Conservation (phyloP, 148 eudicot genomes). For the Cornus florida region DNA sequence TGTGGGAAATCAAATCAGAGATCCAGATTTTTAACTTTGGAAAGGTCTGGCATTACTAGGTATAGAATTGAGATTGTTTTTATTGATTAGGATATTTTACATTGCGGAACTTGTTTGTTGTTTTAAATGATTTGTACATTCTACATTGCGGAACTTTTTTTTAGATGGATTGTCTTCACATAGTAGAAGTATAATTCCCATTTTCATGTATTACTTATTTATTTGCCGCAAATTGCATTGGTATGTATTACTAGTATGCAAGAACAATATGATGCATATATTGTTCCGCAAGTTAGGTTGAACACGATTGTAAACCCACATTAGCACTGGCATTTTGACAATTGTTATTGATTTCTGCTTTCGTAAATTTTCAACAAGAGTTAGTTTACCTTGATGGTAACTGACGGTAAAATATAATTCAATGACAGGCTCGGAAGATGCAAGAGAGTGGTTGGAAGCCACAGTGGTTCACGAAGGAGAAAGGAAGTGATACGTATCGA, state of each 20-base stretch:
- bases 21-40: too few relatives aligned
- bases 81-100: too few relatives aligned
- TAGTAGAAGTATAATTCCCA: background rate
- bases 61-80: too few relatives aligned
- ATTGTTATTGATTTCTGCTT: background rate
- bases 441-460: constrained; percentile 98
- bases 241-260: background rate
- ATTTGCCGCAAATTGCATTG: background rate
- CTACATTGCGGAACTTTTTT: background rate
- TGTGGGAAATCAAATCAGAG: too few relatives aligned
- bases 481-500: constrained; percentile 50
- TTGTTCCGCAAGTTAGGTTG: background rate
- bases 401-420: background rate
- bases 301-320: background rate
- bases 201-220: too few relatives aligned
- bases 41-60: too few relatives aligned
- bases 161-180: background rate
- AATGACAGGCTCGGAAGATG: constrained; percentile 78
- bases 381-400: too few relatives aligned
- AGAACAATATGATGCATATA: background rate
- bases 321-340: background rate
- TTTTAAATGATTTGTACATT: too few relatives aligned
- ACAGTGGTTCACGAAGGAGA: constrained; percentile 76
- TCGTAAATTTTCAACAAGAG: background rate
- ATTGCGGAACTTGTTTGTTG: too few relatives aligned